phyloP scores from a whole-genome alignment of 139 green algal species.

The Monoraphidium neglectum region DNA sequence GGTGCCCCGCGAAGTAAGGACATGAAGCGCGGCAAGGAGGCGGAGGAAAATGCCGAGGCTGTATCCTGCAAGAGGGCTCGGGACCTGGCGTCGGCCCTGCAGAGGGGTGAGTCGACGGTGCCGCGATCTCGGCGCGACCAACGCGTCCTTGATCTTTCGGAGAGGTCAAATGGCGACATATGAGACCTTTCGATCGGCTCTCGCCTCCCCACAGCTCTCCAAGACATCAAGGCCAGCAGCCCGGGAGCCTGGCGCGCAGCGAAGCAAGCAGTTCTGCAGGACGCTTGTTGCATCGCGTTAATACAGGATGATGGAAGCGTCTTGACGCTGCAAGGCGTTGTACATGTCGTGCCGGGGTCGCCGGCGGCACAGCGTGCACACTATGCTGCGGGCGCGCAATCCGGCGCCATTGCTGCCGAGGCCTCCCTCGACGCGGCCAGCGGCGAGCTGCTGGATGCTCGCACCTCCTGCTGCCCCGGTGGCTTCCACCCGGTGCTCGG shows the following conservation, averaged over 20 bases:
- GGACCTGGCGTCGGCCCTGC: too few relatives aligned
- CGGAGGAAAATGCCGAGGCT: too few relatives aligned
- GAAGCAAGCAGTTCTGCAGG: not conserved
- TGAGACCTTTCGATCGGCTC: too few relatives aligned
- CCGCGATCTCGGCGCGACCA: too few relatives aligned
- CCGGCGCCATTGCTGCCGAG: not conserved
- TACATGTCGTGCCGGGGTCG: not conserved
- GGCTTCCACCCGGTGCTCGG: conserved; percentile 24
- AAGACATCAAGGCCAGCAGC: too few relatives aligned
- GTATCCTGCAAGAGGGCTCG: too few relatives aligned
- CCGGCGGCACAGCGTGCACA: not conserved
- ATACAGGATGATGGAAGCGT: not conserved
- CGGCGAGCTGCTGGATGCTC: conserved; percentile 20
- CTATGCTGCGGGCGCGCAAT: not conserved
- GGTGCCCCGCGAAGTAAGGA: too few relatives aligned
- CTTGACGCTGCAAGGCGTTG: not conserved
- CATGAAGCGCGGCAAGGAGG: too few relatives aligned
- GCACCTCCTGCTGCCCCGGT: conserved; percentile 26
- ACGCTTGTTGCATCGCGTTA: not conserved
- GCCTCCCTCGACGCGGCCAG: not conserved
- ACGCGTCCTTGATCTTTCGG: too few relatives aligned
- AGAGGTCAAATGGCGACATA: too few relatives aligned
- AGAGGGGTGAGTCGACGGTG: too few relatives aligned
- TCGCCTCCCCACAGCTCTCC: too few relatives aligned
- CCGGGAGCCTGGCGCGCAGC: not conserved